Conservation (phyloP, 2,329 filamentous ascomycete genomes). For the Neurospora sp. region DNA sequence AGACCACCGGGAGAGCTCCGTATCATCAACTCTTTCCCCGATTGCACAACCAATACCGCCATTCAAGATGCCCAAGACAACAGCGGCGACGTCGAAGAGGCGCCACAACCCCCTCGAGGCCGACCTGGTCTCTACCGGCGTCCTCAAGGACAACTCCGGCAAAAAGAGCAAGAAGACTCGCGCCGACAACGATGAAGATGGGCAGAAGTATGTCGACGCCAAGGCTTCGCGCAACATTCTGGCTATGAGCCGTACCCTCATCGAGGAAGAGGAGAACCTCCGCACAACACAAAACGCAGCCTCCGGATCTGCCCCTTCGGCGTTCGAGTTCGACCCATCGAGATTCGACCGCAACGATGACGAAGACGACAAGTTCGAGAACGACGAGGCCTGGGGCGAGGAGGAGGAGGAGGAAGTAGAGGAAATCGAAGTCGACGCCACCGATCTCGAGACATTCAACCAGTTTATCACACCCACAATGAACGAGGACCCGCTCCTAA, state of each 20-base stretch:
- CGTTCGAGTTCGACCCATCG: slow-evolving; percentile 76
- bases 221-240: slow-evolving; percentile 84
- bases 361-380: slow-evolving; percentile 38
- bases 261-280: slow-evolving; percentile 61
- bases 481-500: slow-evolving; percentile 63
- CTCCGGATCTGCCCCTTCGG: slow-evolving; percentile 39
- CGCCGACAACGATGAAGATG: slow-evolving; percentile 48
- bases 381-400: slow-evolving; percentile 64
- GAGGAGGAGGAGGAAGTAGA: slow-evolving; percentile 67
- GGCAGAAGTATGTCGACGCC: slow-evolving; percentile 70
- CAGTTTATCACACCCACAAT: slow-evolving; percentile 69
- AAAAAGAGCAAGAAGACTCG: slow-evolving; percentile 55
- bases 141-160: slow-evolving; percentile 63
- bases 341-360: slow-evolving; percentile 38
- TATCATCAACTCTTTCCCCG: background rate
- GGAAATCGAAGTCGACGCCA: slow-evolving; percentile 73
- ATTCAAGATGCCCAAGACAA: slow-evolving; percentile 67
- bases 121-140: slow-evolving; percentile 63
- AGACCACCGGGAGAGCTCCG: background rate
- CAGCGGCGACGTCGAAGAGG: slow-evolving; percentile 45
- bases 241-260: slow-evolving; percentile 78
- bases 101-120: slow-evolving; percentile 87
- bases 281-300: slow-evolving; percentile 23
- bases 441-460: slow-evolving; percentile 82
- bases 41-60: background rate